Evolutionary conservation across 805 yeast species (phyloP).

Genomic region (Saccharomyces paradoxus): DNA sequence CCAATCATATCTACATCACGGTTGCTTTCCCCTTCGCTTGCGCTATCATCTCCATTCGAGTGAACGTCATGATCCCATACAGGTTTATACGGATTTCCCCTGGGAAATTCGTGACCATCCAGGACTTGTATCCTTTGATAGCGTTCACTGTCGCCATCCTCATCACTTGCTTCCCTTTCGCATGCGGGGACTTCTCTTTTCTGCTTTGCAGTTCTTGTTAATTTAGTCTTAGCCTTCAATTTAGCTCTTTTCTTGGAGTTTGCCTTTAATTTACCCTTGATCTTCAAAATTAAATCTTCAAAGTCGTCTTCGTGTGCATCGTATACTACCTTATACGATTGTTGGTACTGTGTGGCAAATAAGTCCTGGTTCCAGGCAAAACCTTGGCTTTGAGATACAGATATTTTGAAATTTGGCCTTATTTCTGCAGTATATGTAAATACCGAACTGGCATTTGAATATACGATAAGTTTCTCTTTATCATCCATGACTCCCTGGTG

Average conservation of each 20-base stretch:
- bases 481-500: conserved; percentile 6
- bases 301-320: conserved; percentile 26
- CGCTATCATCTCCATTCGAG: conserved; percentile 10
- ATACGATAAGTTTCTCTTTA: conserved; percentile 18
- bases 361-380: conserved; percentile 70
- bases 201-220: not conserved
- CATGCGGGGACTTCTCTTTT: not conserved
- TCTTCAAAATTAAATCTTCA: conserved; percentile 9
- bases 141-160: conserved; percentile 1
- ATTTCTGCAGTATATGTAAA: conserved; percentile 7
- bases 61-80: conserved; percentile 7
- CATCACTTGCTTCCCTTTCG: conserved; percentile 1
- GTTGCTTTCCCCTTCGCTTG: conserved; percentile 5
- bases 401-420: conserved; percentile 13
- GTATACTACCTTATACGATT: conserved; percentile 36
- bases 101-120: not conserved
- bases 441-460: conserved; percentile 6
- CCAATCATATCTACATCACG: conserved; percentile 6
- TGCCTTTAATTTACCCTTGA: conserved; percentile 4
- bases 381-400: conserved; percentile 53
- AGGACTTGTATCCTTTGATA: not conserved
- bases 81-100: not conserved
- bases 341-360: conserved; percentile 66
- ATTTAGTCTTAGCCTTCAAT: not conserved
- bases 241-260: not conserved